phyloP scores from a whole-genome alignment of 768 basidiomycete species.

The Suillus variegatus region DNA sequence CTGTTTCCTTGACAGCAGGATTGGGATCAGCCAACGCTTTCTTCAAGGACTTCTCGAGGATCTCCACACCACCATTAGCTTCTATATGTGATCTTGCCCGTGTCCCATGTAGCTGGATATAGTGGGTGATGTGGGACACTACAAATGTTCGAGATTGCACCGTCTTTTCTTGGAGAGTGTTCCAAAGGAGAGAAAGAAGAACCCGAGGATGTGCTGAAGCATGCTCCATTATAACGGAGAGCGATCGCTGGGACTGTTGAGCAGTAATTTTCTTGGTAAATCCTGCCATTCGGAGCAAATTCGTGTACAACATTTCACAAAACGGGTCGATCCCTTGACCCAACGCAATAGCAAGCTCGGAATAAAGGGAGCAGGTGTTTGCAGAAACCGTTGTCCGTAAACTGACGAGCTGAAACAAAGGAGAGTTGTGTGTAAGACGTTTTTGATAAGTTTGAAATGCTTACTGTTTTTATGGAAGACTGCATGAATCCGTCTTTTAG shows the following conservation, averaged over 20 bases:
- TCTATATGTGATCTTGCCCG: conserved; percentile 71
- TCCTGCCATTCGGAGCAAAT: conserved; percentile 82
- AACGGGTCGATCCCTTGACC: conserved; percentile 73
- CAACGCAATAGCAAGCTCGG: conserved; percentile 69
- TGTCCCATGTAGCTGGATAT: conserved; percentile 70
- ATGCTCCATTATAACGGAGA: conserved; percentile 66
- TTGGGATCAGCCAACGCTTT: conserved; percentile 79
- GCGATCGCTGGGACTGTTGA: conserved; percentile 77
- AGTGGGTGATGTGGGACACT: conserved; percentile 71
- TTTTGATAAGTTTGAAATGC: conserved; percentile 26
- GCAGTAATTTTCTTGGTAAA: conserved; percentile 93
- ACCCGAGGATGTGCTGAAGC: conserved; percentile 72
- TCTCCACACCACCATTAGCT: conserved; percentile 62
- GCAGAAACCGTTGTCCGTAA: conserved; percentile 88
- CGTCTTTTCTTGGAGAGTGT: conserved; percentile 77
- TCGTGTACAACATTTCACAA: conserved; percentile 74
- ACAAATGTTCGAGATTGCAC: conserved; percentile 70
- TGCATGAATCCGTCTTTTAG: conserved; percentile 81
- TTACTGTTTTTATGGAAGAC: conserved; percentile 81
- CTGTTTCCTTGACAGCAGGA: conserved; percentile 72
- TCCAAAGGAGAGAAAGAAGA: conserved; percentile 68
- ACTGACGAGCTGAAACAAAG: conserved; percentile 65
- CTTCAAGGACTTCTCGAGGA: conserved; percentile 72
- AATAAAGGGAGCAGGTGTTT: conserved; percentile 76
- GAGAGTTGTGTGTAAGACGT: not conserved